Evolutionary conservation across 2,329 filamentous ascomycete species (phyloP).

Genomic region (Microascus cirrosus): DNA sequence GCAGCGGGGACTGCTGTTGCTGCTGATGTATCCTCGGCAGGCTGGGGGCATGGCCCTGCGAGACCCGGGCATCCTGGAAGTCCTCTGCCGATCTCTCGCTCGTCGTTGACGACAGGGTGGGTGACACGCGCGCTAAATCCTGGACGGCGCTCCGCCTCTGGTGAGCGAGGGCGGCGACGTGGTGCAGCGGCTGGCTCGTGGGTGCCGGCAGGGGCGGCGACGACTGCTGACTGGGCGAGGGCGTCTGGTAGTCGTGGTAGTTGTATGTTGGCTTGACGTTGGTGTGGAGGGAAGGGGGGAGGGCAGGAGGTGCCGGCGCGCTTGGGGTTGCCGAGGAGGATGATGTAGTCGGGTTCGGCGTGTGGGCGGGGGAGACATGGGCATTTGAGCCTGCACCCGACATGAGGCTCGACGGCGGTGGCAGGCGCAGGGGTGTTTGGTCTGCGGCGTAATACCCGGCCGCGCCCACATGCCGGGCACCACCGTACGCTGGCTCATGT

Average conservation of each 20-base stretch:
- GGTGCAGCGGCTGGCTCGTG: conserved; percentile 3
- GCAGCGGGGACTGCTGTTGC: not conserved
- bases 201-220: conserved; percentile 8
- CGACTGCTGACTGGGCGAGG: conserved; percentile 11
- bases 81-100: conserved; percentile 8
- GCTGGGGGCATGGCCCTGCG: not conserved
- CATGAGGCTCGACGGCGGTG: conserved; percentile 14
- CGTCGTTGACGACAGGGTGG: conserved; percentile 6
- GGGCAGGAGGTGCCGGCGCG: not conserved
- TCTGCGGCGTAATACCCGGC: conserved; percentile 14
- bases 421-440: conserved; percentile 13
- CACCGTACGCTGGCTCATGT: conserved; percentile 12
- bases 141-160: conserved; percentile 2
- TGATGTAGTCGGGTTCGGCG: not conserved
- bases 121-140: conserved; percentile 6
- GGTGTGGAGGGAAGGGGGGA: conserved; percentile 1
- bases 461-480: conserved; percentile 12
- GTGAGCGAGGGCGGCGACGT: conserved; percentile 1
- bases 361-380: conserved; percentile 3
- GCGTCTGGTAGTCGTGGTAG: conserved; percentile 11
- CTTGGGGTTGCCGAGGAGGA: conserved; percentile 2
- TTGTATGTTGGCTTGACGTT: conserved; percentile 6
- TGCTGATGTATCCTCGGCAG: conserved; percentile 5
- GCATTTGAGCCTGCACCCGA: conserved; percentile 9
- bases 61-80: conserved; percentile 4